These are phyloP conservation scores for Quaeritorhiza haematococci DNA, from an alignment of 371 early-diverging fungal species.

Conservation along the genomic window DNA sequence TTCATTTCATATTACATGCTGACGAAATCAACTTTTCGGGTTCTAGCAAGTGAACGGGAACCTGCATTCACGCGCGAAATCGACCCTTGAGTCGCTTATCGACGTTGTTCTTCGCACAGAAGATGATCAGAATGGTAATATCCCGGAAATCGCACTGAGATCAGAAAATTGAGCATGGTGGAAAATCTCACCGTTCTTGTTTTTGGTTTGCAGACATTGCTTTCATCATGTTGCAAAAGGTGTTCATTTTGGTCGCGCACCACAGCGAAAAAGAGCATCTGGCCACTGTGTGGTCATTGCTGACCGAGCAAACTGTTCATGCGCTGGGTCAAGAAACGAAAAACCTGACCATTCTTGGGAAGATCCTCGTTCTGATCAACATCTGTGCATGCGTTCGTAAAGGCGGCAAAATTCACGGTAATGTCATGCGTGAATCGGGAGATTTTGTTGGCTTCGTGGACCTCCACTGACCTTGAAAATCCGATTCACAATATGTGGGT, in stretches of 20 bases:
- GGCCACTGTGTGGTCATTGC: constrained; percentile 21
- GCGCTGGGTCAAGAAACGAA: no score
- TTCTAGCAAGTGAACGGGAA: constrained; percentile 12
- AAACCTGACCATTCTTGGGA: no score
- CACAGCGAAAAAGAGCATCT: constrained; percentile 11
- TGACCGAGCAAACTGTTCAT: no score
- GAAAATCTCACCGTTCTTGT: no score
- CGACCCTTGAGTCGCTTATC: constrained; percentile 1
- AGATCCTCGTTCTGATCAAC: no score
- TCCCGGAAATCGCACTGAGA: no score
- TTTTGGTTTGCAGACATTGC: no score
- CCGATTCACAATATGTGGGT: no score
- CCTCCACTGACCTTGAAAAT: not conserved
- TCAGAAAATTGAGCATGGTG: no score
- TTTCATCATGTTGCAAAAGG: constrained; percentile 11
- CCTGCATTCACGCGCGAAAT: constrained; percentile 11
- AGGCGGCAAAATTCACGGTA: no score
- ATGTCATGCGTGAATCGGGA: not conserved
- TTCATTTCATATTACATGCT: not conserved
- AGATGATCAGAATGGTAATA: no score
- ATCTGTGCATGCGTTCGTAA: no score
- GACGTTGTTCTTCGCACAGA: not conserved
- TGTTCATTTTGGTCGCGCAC: constrained; percentile 15
- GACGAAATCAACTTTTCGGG: not conserved
- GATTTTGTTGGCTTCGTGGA: not conserved